A percentile compares a stretch with the other conserved stretches of the same genome.
Evolutionary conservation across 1,284 basidiomycete species (phyloP).

Genomic region (Vanrija humicola): DNA sequence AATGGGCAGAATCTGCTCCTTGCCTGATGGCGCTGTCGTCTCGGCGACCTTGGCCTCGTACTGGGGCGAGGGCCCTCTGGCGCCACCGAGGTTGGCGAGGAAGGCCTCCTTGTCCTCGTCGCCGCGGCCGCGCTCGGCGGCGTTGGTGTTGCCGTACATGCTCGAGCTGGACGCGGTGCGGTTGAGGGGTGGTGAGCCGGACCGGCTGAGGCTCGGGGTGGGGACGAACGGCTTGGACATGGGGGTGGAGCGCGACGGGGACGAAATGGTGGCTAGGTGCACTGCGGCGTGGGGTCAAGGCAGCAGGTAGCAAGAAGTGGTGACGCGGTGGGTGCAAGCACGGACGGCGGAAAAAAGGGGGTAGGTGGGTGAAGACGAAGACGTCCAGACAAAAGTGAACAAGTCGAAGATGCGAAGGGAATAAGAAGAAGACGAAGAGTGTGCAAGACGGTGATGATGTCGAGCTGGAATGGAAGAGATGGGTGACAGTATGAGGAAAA

Average conservation of each 20-base stretch:
- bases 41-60: background rate
- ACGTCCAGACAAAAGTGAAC: too few relatives aligned
- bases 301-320: background rate
- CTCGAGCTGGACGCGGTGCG: constrained; percentile 21
- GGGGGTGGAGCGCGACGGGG: background rate
- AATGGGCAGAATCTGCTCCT: constrained; percentile 62
- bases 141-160: constrained; percentile 15
- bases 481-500: too few relatives aligned
- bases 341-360: background rate
- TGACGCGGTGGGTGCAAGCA: background rate
- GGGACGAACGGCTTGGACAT: constrained; percentile 43
- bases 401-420: too few relatives aligned
- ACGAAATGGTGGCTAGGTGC: background rate
- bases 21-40: constrained; percentile 23
- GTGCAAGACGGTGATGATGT: too few relatives aligned
- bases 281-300: background rate
- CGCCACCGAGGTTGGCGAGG: constrained; percentile 28
- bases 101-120: constrained; percentile 26
- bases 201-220: constrained; percentile 35
- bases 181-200: constrained; percentile 28
- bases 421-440: too few relatives aligned
- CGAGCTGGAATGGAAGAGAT: too few relatives aligned
- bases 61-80: constrained; percentile 13
- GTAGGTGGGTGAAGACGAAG: background rate
- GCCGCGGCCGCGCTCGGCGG: constrained; percentile 12